Conservation (phyloP, 495 filamentous ascomycete species). For the Arthonia radiata region DNA sequence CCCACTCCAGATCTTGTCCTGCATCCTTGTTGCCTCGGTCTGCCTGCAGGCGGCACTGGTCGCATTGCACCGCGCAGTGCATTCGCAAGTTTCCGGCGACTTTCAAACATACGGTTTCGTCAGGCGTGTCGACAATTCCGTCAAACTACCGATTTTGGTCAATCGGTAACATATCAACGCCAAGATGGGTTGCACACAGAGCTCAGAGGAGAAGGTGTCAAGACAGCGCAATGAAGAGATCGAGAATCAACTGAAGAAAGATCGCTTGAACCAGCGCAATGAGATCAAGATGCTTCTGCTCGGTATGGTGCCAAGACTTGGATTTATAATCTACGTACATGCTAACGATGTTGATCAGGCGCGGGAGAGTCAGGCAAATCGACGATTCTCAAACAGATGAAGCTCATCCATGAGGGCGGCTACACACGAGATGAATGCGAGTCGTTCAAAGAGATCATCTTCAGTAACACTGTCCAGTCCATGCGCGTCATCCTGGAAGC, state of each 20-base stretch:
- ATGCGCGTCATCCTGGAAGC: slow-evolving; percentile 67
- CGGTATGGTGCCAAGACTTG: no score
- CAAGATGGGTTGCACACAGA: slow-evolving; percentile 99
- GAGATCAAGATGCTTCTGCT: slow-evolving; percentile 21
- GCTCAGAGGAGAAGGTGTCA: slow-evolving; percentile 85
- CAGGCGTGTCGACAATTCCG: no score
- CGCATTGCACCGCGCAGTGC: no score
- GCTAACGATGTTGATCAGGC: no score
- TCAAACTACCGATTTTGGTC: no score
- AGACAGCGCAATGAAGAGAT: slow-evolving; percentile 22
- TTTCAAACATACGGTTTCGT: no score
- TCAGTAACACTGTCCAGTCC: slow-evolving; percentile 40
- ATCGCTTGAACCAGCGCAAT: slow-evolving; percentile 16
- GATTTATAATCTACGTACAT: no score
- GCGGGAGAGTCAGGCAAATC: slow-evolving; percentile 99
- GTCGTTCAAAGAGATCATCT: slow-evolving; percentile 83
- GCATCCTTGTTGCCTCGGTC: no score
- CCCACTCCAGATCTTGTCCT: no score
- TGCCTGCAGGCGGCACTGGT: no score
- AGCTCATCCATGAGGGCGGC: slow-evolving; percentile 95
- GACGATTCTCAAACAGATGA: slow-evolving; percentile 99
- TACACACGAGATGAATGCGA: slow-evolving; percentile 61
- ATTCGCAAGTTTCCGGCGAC: no score
- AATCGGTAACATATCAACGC: no score
- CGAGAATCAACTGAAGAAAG: slow-evolving; percentile 19